Evolutionary conservation across 176 grass and related monocot species (phyloP), one percentile per base, ranked within the genome.

Genomic region (Juncus inflexus): DNA sequence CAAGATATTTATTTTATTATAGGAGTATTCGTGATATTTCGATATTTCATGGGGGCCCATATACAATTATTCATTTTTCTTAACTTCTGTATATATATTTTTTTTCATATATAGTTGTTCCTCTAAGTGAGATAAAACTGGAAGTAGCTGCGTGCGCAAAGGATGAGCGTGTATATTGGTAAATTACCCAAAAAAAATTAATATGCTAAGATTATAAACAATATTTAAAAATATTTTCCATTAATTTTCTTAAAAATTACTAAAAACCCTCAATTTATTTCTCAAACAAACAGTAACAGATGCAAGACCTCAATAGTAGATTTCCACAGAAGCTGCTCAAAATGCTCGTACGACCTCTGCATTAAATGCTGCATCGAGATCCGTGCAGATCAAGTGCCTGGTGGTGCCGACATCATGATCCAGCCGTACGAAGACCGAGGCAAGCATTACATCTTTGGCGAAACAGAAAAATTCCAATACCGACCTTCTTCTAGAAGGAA

Each of bases 231-330:
- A 37, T 0, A 69, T 14, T 55, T 28, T 6, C n/a, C 63, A 35
- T 65, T 65, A 86, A 35, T 37, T 65, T 49, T 7, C 28, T 55
- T 42, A 50, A 82, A 37, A 75, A 60, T 3, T 38, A 28, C 7
- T 69, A 19, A 35, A 49, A 50, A 63, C 50, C 3, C 75, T 36
- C 72, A 12, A 14, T 62, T 63, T 35, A 3, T 63, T 63, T 69
- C 47, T 67, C 15, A 55, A 15, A 15, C 55, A 14, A 43, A 66
- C 81, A 88, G 91, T 65, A 58, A 86, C 64, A 79, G 53, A 3
- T 90, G 91, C 60, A 90, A 14, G 76, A 96, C 91, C 53, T 96
- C 87, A 38, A 90, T 96, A 51, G 74, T 83, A 69, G 84, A 96
- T 77, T 81, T 83, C 42, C 91, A 96, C 63, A 80, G 91, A 82